Base-by-base conservation (phyloP, 768 basidiomycete genomes). In the Serendipita sp. region DNA sequence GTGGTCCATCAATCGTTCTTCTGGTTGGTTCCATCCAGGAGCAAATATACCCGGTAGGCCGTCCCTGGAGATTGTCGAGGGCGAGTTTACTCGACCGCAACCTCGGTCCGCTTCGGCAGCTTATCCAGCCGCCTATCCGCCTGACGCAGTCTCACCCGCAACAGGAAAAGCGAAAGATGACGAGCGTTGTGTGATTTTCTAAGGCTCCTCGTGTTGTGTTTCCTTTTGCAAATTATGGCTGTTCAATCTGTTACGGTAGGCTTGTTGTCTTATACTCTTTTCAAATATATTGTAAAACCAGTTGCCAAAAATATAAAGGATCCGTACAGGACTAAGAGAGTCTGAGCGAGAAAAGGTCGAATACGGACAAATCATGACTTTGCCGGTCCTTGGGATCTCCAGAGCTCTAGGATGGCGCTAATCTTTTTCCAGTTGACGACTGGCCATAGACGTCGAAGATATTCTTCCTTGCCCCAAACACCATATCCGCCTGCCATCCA, bases 401-500 rank as follows among this genome's bases (percentile, higher is more conserved):
- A 61, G 5, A 22, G 5, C 9, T n/a, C 24, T 9, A 24, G 48
- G 31, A 44, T 62, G 30, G 67, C 56, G 60, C 69, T 69, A 64
- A 87, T 81, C 69, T 79, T 81, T 42, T 73, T 67, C 91, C 91
- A 95, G 71, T 95, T 78, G 61, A 94, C 72, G 22, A 85, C 86
- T 9, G 75, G 77, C 90, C 90, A 95, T 74, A 93, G 91, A 69
- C 84, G 79, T 68, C 78, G 81, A 70, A 94, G 70, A 79, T 90
- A 95, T 67, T 79, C 79, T 71, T 94, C 90, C 73, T 90, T 88
- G 26, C 92, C 91, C 88, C 89, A 92, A 3, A 95, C 81, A 3
- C 91, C 91, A 66, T 86, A 91, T 42, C 87, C 88, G 22, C 86
- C 84, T 56, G 78, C 77, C 69, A 95, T 77, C 89, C 90, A 95